These are phyloP conservation scores for Tetrapyrgos nigripes DNA, from an alignment of 1,284 basidiomycete genomes.

Conservation along the genomic window DNA sequence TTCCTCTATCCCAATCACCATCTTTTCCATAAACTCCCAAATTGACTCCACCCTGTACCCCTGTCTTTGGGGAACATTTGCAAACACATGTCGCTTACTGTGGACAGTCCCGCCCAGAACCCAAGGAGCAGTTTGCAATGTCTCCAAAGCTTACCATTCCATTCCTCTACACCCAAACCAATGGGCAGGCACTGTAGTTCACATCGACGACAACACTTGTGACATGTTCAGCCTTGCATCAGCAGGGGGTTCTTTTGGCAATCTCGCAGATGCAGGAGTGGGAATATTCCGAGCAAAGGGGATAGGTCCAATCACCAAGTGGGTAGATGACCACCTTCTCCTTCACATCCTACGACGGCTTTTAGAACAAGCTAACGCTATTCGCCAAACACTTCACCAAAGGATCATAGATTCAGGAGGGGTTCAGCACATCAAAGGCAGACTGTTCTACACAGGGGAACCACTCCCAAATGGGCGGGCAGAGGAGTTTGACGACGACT, in stretches of 20 bases:
- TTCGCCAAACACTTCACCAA: neutral
- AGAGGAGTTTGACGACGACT: slow-evolving; percentile 41
- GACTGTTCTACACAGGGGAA: slow-evolving; percentile 37
- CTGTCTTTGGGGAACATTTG: slow-evolving; percentile 16
- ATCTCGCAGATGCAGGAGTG: slow-evolving; percentile 29
- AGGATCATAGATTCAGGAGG: slow-evolving; percentile 23
- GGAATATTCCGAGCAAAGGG: slow-evolving; percentile 36
- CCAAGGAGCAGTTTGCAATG: slow-evolving; percentile 40
- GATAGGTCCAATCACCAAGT: slow-evolving; percentile 41
- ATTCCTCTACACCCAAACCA: slow-evolving; percentile 41
- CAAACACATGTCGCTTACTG: neutral
- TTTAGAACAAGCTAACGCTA: slow-evolving; percentile 29
- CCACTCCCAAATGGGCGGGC: slow-evolving; percentile 20
- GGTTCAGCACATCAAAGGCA: slow-evolving; percentile 26
- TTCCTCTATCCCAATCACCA: slow-evolving; percentile 1
- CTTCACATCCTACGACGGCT: slow-evolving; percentile 27
- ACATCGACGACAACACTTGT: slow-evolving; percentile 25
- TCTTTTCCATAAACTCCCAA: slow-evolving; percentile 18
- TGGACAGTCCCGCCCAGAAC: slow-evolving; percentile 37
- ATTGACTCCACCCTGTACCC: slow-evolving; percentile 14
- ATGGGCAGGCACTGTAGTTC: slow-evolving; percentile 39
- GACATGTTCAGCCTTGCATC: slow-evolving; percentile 38
- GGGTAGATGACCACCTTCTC: slow-evolving; percentile 51
- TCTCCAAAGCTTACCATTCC: slow-evolving; percentile 37
- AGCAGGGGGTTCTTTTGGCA: slow-evolving; percentile 21